These are phyloP conservation scores for Graphium sp. DNA, from an alignment of 2,329 filamentous ascomycete genomes.

Conservation along the genomic window DNA sequence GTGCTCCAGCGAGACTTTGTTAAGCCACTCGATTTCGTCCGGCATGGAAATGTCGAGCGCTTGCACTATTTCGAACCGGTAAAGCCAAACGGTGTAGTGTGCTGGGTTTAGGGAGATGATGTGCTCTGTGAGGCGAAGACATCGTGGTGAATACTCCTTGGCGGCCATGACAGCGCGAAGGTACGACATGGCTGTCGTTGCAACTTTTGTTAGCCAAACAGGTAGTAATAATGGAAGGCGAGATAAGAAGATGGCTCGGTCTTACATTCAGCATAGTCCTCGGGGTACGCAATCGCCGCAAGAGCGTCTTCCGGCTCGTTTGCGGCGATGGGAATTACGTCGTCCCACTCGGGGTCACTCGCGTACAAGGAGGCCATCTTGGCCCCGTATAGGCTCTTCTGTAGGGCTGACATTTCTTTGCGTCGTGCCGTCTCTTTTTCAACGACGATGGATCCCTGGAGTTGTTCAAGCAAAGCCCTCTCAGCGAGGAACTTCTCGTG, in stretches of 20 bases:
- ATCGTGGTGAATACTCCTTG: slow-evolving; percentile 68
- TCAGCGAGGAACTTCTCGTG: slow-evolving; percentile 25
- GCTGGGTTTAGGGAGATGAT: slow-evolving; percentile 89
- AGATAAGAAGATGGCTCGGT: slow-evolving; percentile 2
- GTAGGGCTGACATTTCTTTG: slow-evolving; percentile 31
- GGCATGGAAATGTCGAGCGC: slow-evolving; percentile 46
- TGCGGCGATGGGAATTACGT: slow-evolving; percentile 67
- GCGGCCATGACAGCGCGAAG: slow-evolving; percentile 83
- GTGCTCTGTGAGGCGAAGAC: slow-evolving; percentile 67
- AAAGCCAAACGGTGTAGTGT: slow-evolving; percentile 98
- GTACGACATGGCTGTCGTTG: slow-evolving; percentile 59
- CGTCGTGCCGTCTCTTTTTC: slow-evolving; percentile 27
- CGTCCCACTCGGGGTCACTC: slow-evolving; percentile 63
- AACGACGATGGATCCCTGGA: too few relatives aligned
- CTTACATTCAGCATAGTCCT: slow-evolving; percentile 69
- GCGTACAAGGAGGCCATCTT: slow-evolving; percentile 33
- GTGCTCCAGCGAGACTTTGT: slow-evolving; percentile 63
- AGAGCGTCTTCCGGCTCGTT: slow-evolving; percentile 72
- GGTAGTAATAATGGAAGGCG: neutral
- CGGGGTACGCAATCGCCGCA: slow-evolving; percentile 81
- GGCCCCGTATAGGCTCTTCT: slow-evolving; percentile 34
- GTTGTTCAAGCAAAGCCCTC: slow-evolving; percentile 14
- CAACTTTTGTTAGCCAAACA: neutral
- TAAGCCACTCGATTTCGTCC: slow-evolving; percentile 73
- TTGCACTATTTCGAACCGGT: slow-evolving; percentile 66